Evolutionary conservation across 305 asterid species (phyloP), one percentile per base, ranked within the genome.

Genomic region (Withania somnifera): DNA sequence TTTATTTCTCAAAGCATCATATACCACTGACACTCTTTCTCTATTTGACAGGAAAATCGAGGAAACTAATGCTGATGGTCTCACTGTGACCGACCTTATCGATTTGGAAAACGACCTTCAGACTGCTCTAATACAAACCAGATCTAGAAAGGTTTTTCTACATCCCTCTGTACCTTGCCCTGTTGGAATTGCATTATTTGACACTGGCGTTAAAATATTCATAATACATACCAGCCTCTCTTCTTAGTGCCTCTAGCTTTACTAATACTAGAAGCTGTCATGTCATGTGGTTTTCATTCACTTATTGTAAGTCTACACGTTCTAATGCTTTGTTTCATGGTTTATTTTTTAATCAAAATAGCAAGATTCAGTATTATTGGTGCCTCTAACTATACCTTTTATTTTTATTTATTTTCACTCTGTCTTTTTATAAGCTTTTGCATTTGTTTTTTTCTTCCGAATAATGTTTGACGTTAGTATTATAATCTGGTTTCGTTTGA

Each of bases 91-190:
- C 38, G 92, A 91, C 82, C 86, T 88, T 30, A 75, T 84, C 60
- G 82, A 88, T 73, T 83, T 92, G 83, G 91, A 92, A 82, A 81
- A 86, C 42, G 89, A 92, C 80, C 83, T 92, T 32, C 87, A 87
- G 81, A 76, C 81, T 77, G 91, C 96, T 34, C 88, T 92, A 64
- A 15, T 58, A 53, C 87, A 82, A 78, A 82, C 89, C 24, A 88
- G 91, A 85, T 78, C 84, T 9, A 82, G 86, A 67, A 88, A 92
- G 94, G 95, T 90, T 69, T 4, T 32, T 56, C 8, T 28, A 32
- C 20, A 15, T 53, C 24, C 26, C 15, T 34, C 20, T 79, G 20
- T 80, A 38, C 34, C 60, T 26, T 1, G 0, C 26, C n/a, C 38
- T 28, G 9, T 34, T 10, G 13, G 66, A 28, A 11, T 5, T 51